Percentiles rank a stretch among this genome's conserved stretches.
Conservation (phyloP, 2,329 filamentous ascomycete genomes). For the Trichoderma aggressivum region DNA sequence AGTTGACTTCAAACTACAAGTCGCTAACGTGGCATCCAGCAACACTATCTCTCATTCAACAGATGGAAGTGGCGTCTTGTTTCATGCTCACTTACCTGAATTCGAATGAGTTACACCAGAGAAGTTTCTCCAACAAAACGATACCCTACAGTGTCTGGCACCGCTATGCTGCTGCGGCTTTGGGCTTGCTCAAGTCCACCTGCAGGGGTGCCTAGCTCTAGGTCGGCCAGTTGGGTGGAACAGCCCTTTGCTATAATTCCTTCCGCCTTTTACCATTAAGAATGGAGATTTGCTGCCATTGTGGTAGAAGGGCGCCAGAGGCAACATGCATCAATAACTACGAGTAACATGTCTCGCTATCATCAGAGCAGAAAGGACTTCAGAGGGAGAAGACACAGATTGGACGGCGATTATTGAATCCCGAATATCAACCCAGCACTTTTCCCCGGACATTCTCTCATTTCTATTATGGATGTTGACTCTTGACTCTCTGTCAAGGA, state of each 20-base stretch:
- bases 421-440: background rate
- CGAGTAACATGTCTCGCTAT: background rate
- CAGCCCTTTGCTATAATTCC: background rate
- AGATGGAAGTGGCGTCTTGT: background rate
- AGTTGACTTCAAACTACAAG: background rate
- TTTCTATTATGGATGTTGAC: background rate
- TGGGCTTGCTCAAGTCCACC: background rate
- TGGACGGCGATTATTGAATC: background rate
- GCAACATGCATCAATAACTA: background rate
- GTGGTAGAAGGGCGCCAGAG: background rate
- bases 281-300: background rate
- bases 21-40: background rate
- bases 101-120: background rate
- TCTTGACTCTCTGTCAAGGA: background rate
- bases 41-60: background rate
- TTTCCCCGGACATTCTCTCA: background rate
- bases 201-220: background rate
- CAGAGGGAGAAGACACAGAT: background rate
- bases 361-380: background rate
- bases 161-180: background rate
- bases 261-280: background rate
- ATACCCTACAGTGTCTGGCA: background rate
- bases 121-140: background rate
- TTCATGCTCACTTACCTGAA: background rate
- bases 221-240: background rate